A percentile compares a stretch with the other conserved stretches of the same genome.
Evolutionary conservation across 169 alveolate species (phyloP).

Genomic region (Neospora caninum): DNA sequence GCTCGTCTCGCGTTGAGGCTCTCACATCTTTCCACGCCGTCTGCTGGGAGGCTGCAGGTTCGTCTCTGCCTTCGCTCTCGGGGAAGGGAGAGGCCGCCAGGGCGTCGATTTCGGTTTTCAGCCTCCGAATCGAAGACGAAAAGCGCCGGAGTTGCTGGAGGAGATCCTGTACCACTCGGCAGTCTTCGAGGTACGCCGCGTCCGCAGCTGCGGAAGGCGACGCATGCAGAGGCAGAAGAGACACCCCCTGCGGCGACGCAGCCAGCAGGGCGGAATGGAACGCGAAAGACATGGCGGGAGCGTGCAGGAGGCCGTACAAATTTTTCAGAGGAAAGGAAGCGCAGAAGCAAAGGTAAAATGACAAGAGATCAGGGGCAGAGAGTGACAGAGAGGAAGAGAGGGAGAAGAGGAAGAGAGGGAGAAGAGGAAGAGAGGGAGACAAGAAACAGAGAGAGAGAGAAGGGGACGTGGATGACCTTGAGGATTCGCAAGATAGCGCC

Average conservation of each 20-base stretch:
- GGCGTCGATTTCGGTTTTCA: not conserved
- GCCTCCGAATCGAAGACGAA: not conserved
- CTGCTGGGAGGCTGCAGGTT: not conserved
- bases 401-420: not conserved
- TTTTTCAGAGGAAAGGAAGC: no score
- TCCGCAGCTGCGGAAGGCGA: conserved; percentile 54
- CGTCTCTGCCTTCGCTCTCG: conserved; percentile 1
- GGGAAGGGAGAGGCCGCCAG: not conserved
- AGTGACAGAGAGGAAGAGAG: not conserved
- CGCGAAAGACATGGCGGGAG: not conserved
- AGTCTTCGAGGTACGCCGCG: conserved; percentile 59
- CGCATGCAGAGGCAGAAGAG: conserved; percentile 12
- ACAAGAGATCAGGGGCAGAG: not conserved
- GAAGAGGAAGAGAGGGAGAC: not conserved
- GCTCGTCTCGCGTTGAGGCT: no score
- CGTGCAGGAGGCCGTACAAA: no score
- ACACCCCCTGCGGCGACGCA: not conserved
- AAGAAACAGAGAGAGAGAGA: not conserved
- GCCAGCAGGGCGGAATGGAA: not conserved
- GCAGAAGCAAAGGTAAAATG: no score
- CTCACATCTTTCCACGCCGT: not conserved
- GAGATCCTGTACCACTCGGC: conserved; percentile 33
- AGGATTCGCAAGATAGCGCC: not conserved
- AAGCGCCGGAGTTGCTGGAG: conserved; percentile 47
- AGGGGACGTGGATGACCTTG: not conserved